These are phyloP conservation scores for Gymnopilus junonius DNA, from an alignment of 768 basidiomycete species.

Conservation along the genomic window DNA sequence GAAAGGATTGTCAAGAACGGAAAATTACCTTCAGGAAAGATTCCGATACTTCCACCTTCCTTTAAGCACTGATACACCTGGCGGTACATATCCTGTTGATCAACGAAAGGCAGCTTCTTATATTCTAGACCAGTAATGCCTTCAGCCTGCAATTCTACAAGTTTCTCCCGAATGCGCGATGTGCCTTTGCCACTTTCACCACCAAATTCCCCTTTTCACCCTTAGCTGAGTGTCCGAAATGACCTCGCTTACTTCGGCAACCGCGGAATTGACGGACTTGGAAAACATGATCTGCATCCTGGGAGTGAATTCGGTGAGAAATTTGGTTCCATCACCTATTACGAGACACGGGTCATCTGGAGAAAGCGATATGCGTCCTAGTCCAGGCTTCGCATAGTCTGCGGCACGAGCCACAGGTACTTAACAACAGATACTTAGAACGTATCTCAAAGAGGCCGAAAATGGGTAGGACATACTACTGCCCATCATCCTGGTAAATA, in stretches of 20 bases:
- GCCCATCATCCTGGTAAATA: slow-evolving; percentile 81
- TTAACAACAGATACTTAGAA: slow-evolving; percentile 37
- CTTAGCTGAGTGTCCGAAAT: slow-evolving; percentile 85
- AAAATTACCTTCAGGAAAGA: slow-evolving; percentile 93
- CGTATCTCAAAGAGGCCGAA: background rate
- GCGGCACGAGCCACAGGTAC: slow-evolving; percentile 94
- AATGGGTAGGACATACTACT: slow-evolving; percentile 67
- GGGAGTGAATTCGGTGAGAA: slow-evolving; percentile 72
- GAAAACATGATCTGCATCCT: slow-evolving; percentile 88
- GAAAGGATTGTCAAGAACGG: background rate
- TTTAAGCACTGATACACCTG: slow-evolving; percentile 88
- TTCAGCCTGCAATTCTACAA: slow-evolving; percentile 58
- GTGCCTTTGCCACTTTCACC: slow-evolving; percentile 81
- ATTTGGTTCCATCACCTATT: slow-evolving; percentile 80
- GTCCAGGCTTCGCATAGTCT: slow-evolving; percentile 79
- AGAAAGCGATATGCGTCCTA: slow-evolving; percentile 73
- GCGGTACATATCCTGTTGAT: slow-evolving; percentile 95
- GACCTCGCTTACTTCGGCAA: slow-evolving; percentile 87
- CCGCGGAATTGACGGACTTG: slow-evolving; percentile 72
- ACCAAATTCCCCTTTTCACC: slow-evolving; percentile 86
- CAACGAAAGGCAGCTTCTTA: slow-evolving; percentile 85
- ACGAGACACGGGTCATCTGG: slow-evolving; percentile 81
- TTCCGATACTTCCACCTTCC: slow-evolving; percentile 90
- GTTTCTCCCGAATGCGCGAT: slow-evolving; percentile 65
- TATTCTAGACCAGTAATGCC: slow-evolving; percentile 71